These are phyloP conservation scores for Claviceps sp. DNA, from an alignment of 2,329 filamentous ascomycete species.

Conservation along the genomic window DNA sequence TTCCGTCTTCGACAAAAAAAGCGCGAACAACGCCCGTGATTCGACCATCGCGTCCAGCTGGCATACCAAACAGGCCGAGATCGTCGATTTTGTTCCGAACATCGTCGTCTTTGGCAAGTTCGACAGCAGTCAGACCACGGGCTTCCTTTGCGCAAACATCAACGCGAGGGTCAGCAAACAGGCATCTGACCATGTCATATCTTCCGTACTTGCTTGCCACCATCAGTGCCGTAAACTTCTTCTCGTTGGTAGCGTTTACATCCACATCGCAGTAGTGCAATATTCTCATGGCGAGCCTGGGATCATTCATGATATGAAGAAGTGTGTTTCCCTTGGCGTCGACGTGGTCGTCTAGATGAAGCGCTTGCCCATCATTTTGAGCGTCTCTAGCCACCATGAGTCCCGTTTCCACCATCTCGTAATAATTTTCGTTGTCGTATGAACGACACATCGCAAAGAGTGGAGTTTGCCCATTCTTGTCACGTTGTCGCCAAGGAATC, in stretches of 20 bases:
- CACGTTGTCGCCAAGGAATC: constrained; percentile 78
- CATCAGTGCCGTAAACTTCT: constrained; percentile 90
- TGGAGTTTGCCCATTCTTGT: constrained; percentile 96
- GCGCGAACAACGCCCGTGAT: constrained; percentile 89
- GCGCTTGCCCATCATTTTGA: constrained; percentile 64
- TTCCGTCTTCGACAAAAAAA: constrained; percentile 95
- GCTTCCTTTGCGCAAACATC: constrained; percentile 75
- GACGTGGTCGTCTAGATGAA: constrained; percentile 86
- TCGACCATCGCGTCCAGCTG: constrained; percentile 58
- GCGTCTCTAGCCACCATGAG: constrained; percentile 58
- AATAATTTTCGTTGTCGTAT: constrained; percentile 84
- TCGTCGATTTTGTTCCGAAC: constrained; percentile 95
- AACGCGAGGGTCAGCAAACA: constrained; percentile 79
- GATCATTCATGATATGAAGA: constrained; percentile 88
- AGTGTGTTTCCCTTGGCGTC: constrained; percentile 89
- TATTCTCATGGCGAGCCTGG: constrained; percentile 60
- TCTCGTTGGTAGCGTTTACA: constrained; percentile 90
- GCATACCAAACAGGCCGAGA: constrained; percentile 67
- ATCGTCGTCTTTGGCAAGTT: constrained; percentile 95
- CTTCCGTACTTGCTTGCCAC: constrained; percentile 96
- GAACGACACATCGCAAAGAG: constrained; percentile 89
- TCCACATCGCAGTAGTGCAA: constrained; percentile 83
- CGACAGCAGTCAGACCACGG: constrained; percentile 82
- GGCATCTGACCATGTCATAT: constrained; percentile 77
- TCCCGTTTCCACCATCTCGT: constrained; percentile 73